Percentiles rank a stretch among this genome's conserved stretches.
Conservation (phyloP, 306 rosid genomes). For the Acacia confusa region DNA sequence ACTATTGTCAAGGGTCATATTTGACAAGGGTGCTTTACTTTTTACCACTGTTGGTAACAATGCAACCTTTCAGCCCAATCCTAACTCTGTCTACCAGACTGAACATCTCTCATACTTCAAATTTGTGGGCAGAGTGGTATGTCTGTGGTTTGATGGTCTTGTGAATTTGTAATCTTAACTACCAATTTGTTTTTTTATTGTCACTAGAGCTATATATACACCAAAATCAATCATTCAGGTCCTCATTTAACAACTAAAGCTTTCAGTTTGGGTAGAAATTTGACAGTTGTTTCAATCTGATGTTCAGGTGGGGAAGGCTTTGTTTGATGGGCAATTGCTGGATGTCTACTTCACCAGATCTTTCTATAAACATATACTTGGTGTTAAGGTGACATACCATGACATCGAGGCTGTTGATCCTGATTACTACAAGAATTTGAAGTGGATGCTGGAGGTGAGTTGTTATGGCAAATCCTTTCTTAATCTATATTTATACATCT, state of each 20-base stretch:
- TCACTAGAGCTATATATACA: slow-evolving; percentile 3
- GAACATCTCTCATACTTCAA: slow-evolving; percentile 98
- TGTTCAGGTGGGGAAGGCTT: slow-evolving; percentile 94
- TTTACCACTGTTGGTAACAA: slow-evolving; percentile 95
- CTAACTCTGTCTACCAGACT: slow-evolving; percentile 95
- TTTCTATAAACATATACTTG: slow-evolving; percentile 97
- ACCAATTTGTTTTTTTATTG: not conserved
- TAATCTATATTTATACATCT: not conserved
- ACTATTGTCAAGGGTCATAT: slow-evolving; percentile 87
- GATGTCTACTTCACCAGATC: slow-evolving; percentile 99
- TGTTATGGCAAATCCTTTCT: slow-evolving; percentile 19
- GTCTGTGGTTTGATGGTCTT: slow-evolving; percentile 19
- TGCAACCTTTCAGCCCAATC: slow-evolving; percentile 97
- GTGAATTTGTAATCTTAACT: not conserved
- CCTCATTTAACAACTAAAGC: not conserved
- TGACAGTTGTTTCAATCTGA: slow-evolving; percentile 31
- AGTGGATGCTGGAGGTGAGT: slow-evolving; percentile 98
- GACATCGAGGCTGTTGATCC: slow-evolving; percentile 99
- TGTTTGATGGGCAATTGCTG: slow-evolving; percentile 94
- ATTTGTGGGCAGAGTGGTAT: slow-evolving; percentile 99
- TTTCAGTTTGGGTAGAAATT: slow-evolving; percentile 20
- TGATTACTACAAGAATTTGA: slow-evolving; percentile 96
- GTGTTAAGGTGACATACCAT: slow-evolving; percentile 98
- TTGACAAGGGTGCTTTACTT: slow-evolving; percentile 96
- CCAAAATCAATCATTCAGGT: not conserved